Conservation (phyloP, 768 basidiomycete species). For the Trametes cinnabarina region DNA sequence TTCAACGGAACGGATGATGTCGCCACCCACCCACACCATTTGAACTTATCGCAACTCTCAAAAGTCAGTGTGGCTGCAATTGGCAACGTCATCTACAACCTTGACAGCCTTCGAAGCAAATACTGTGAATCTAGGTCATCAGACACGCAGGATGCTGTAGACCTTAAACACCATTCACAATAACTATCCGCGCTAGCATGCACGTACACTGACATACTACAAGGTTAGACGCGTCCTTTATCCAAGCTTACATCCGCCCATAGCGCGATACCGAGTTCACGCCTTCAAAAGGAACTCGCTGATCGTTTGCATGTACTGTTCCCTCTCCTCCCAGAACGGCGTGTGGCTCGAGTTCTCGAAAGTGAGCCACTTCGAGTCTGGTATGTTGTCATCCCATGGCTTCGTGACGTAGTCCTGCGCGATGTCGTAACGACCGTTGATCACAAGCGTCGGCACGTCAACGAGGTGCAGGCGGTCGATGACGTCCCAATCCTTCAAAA, state of each 20-base stretch:
- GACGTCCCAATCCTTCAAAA: constrained; percentile 29
- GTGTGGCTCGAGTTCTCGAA: constrained; percentile 32
- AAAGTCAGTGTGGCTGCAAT: no score
- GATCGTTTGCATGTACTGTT: constrained; percentile 25
- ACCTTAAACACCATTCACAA: no score
- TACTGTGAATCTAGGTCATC: no score
- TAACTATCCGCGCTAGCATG: no score
- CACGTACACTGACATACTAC: no score
- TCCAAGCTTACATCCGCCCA: background rate
- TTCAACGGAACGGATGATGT: no score
- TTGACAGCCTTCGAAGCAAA: no score
- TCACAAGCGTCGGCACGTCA: constrained; percentile 28
- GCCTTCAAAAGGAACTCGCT: constrained; percentile 20
- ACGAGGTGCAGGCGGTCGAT: constrained; percentile 28
- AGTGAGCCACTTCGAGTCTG: constrained; percentile 30
- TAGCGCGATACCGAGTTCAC: background rate
- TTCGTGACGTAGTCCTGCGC: constrained; percentile 28
- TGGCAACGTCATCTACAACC: no score
- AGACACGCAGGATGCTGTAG: no score
- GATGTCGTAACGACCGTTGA: constrained; percentile 31
- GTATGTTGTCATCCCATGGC: constrained; percentile 27
- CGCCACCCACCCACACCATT: no score
- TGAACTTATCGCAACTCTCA: no score
- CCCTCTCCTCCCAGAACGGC: constrained; percentile 32
- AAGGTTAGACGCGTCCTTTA: no score